Conservation (phyloP, 2,329 filamentous ascomycete genomes). For the Stromatinia cepivora region DNA sequence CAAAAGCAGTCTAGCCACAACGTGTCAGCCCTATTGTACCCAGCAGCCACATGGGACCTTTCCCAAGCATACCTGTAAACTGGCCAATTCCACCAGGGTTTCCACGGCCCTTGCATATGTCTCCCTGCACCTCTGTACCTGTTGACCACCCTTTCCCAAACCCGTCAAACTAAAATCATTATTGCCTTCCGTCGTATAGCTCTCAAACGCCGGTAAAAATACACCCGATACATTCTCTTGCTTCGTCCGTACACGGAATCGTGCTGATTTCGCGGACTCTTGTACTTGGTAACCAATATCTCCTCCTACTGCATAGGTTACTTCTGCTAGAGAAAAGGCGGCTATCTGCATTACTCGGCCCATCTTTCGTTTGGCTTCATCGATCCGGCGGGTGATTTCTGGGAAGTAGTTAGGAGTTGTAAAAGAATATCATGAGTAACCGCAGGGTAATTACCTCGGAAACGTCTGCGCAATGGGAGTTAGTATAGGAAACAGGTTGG, state of each 20-base stretch:
- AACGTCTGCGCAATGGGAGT: constrained; percentile 60
- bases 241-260: constrained; percentile 89
- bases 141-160: constrained; percentile 93
- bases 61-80: constrained; percentile 63
- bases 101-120: constrained; percentile 96
- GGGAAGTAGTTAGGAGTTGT: constrained; percentile 27
- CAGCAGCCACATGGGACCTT: constrained; percentile 18
- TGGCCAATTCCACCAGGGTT: constrained; percentile 90
- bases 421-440: background rate
- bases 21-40: background rate
- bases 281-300: constrained; percentile 97
- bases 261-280: constrained; percentile 88
- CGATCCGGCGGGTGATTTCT: constrained; percentile 96
- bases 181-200: constrained; percentile 81
- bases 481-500: constrained; percentile 27
- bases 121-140: constrained; percentile 91
- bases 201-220: constrained; percentile 89
- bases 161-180: constrained; percentile 97
- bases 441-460: constrained; percentile 65
- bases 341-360: constrained; percentile 98
- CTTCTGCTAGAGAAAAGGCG: constrained; percentile 94
- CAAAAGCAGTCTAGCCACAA: constrained; percentile 75
- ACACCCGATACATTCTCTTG: constrained; percentile 99
- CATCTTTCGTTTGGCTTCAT: constrained; percentile 99
- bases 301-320: constrained; percentile 94